Conservation (phyloP, 208 protist species). For the Spongospora subterranea region DNA sequence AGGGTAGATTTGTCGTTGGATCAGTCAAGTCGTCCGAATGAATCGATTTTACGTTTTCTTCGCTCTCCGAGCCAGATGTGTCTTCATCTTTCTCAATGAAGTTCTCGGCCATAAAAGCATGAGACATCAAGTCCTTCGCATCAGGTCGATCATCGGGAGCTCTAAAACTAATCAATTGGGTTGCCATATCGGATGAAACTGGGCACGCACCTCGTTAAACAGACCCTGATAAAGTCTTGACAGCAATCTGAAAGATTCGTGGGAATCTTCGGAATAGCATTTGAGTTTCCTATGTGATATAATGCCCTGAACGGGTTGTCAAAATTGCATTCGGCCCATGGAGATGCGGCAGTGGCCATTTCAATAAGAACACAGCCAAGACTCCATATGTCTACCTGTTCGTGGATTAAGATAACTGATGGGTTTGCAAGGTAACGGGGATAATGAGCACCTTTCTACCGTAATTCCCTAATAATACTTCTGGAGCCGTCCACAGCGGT, state of each 20-base stretch:
- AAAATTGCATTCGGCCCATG: slow-evolving; percentile 64
- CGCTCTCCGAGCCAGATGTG: background rate
- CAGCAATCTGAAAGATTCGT: background rate
- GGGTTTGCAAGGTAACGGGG: background rate
- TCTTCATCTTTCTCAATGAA: background rate
- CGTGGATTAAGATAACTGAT: background rate
- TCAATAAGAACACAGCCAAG: slow-evolving; percentile 62
- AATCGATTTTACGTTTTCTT: background rate
- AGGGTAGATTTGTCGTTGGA: too few species aligned
- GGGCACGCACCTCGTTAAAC: slow-evolving; percentile 29
- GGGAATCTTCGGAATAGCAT: slow-evolving; percentile 42
- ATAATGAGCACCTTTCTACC: slow-evolving; percentile 15
- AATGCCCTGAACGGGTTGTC: slow-evolving; percentile 64
- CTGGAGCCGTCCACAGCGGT: slow-evolving; percentile 62
- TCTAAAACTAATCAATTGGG: background rate
- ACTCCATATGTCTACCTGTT: slow-evolving; percentile 64
- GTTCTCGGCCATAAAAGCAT: background rate
- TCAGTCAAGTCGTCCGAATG: background rate
- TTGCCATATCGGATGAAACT: background rate
- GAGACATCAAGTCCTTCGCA: slow-evolving; percentile 30
- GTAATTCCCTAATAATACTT: slow-evolving; percentile 62
- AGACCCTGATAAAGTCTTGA: slow-evolving; percentile 39
- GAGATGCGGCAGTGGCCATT: slow-evolving; percentile 61
- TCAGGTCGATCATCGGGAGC: slow-evolving; percentile 28
- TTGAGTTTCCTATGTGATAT: slow-evolving; percentile 56